phyloP scores from a whole-genome alignment of 306 rosid species.

The Lupinus albus region DNA sequence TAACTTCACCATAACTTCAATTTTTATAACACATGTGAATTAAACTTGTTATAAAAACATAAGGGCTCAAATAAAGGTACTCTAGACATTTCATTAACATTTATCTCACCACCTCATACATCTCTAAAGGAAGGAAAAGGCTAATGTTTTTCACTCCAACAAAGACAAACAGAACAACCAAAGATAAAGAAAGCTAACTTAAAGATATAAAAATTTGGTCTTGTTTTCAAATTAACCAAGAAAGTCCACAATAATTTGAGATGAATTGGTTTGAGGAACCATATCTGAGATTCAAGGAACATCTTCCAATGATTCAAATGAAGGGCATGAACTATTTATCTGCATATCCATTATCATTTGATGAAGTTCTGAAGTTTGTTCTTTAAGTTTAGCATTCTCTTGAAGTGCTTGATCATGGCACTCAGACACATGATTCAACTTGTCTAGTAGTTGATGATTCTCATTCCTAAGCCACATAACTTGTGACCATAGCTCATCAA shows the following conservation, averaged over 20 bases:
- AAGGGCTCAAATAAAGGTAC: conserved; percentile 39
- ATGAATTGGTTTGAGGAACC: conserved; percentile 62
- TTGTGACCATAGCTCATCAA: conserved; percentile 96
- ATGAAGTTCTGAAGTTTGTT: conserved; percentile 73
- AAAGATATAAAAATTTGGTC: background rate
- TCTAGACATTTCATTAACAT: conserved; percentile 50
- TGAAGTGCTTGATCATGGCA: conserved; percentile 60
- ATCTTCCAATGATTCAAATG: conserved; percentile 60
- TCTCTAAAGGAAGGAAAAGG: conserved; percentile 41
- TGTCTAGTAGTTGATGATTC: conserved; percentile 75
- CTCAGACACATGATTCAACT: conserved; percentile 70
- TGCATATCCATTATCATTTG: conserved; percentile 71
- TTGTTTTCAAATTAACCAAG: conserved; percentile 46
- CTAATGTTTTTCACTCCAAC: background rate
- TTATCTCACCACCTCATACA: conserved; percentile 43
- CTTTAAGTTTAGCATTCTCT: conserved; percentile 77
- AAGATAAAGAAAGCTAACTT: background rate
- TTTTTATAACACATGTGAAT: too few species aligned
- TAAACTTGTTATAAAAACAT: background rate
- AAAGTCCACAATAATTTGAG: conserved; percentile 55
- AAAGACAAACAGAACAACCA: conserved; percentile 19
- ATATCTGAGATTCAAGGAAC: conserved; percentile 50
- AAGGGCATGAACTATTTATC: conserved; percentile 58
- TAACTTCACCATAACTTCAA: too few species aligned
- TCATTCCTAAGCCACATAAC: conserved; percentile 87